These are phyloP conservation scores for Paulownia fortunei DNA, from an alignment of 257 asterid genomes.

Conservation along the genomic window DNA sequence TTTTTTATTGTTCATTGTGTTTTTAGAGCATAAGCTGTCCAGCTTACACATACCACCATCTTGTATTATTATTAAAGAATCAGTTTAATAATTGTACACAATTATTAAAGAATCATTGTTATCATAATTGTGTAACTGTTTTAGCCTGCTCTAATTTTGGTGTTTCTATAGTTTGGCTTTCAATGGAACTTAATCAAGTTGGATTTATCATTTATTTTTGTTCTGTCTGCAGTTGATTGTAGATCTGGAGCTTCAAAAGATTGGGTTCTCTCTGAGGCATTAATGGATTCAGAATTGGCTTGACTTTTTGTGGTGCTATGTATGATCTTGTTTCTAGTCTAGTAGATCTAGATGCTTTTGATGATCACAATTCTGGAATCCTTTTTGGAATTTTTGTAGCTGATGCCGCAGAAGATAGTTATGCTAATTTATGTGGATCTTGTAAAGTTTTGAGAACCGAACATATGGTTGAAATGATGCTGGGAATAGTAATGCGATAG, in stretches of 20 bases:
- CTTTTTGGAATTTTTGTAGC: background rate
- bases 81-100: too few relatives aligned
- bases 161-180: background rate
- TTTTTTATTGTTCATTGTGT: background rate
- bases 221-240: background rate
- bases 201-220: background rate
- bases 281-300: background rate
- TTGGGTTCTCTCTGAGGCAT: background rate
- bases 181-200: background rate
- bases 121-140: background rate
- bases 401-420: background rate
- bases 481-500: background rate
- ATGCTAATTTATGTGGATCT: background rate
- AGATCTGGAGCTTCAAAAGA: background rate
- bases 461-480: background rate
- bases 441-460: background rate
- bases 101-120: background rate
- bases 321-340: background rate
- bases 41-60: background rate
- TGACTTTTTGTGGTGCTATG: background rate
- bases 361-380: background rate
- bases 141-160: background rate
- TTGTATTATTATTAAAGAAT: background rate
- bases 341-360: background rate
- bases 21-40: background rate